A percentile compares a stretch with the other conserved stretches of the same genome.
Conservation (phyloP, 345 rosid species). For the Ailanthus altissimus region DNA sequence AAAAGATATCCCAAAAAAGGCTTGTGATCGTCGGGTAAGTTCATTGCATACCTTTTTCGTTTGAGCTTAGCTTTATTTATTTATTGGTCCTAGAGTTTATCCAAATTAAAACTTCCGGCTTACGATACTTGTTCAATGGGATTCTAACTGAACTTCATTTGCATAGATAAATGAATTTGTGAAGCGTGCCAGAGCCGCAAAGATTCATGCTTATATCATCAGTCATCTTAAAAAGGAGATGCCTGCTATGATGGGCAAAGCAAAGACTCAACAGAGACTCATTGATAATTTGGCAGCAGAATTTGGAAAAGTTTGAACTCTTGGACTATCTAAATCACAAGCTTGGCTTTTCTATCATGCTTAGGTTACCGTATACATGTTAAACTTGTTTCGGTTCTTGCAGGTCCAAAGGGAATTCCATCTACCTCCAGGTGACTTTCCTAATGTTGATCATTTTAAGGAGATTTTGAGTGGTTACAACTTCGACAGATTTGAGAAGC, state of each 20-base stretch:
- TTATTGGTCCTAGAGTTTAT: background rate
- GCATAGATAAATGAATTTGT: slow-evolving; percentile 89
- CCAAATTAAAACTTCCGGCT: background rate
- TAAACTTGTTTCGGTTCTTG: background rate
- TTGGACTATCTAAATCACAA: background rate
- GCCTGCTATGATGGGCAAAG: slow-evolving; percentile 94
- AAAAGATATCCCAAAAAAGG: slow-evolving; percentile 94
- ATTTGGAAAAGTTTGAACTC: slow-evolving; percentile 63
- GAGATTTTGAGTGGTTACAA: slow-evolving; percentile 75
- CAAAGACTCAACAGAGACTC: slow-evolving; percentile 81
- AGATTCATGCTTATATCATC: slow-evolving; percentile 87
- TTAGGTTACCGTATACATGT: background rate
- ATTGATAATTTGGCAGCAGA: slow-evolving; percentile 73
- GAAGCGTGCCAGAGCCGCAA: slow-evolving; percentile 94
- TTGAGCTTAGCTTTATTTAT: background rate
- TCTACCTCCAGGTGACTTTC: slow-evolving; percentile 89
- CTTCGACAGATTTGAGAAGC: slow-evolving; percentile 83
- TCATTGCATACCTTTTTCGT: slow-evolving; percentile 13
- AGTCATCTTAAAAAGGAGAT: slow-evolving; percentile 91
- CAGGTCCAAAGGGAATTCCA: slow-evolving; percentile 90
- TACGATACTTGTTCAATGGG: background rate
- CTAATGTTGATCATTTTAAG: slow-evolving; percentile 76
- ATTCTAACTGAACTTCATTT: slow-evolving; percentile 13
- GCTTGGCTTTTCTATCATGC: background rate
- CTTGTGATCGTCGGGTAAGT: slow-evolving; percentile 97